These are phyloP conservation scores for Arachis stenosperma DNA, from an alignment of 306 rosid genomes.

Conservation along the genomic window DNA sequence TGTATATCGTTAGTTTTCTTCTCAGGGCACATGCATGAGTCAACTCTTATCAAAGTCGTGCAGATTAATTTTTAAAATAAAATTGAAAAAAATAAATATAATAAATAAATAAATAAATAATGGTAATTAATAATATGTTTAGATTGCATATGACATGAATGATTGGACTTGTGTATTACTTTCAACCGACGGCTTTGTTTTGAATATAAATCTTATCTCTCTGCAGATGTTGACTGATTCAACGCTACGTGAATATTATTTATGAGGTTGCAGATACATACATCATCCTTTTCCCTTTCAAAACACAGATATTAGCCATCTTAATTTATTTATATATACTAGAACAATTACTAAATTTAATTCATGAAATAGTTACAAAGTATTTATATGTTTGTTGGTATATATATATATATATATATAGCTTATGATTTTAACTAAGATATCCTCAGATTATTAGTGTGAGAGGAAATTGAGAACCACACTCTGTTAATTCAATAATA, in stretches of 20 bases:
- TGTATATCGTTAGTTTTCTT: conserved; percentile 16
- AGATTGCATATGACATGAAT: conserved; percentile 9
- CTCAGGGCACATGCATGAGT: conserved; percentile 45
- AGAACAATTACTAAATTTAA: too few species aligned
- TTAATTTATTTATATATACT: not conserved
- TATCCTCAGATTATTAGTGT: not conserved
- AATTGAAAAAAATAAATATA: too few species aligned
- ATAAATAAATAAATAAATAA: too few species aligned
- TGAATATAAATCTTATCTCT: conserved; percentile 21
- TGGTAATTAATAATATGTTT: conserved; percentile 5
- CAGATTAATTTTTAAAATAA: conserved; percentile 14
- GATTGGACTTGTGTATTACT: conserved; percentile 27
- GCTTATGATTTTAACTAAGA: too few species aligned
- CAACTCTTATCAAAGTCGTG: conserved; percentile 41
- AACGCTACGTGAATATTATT: not conserved
- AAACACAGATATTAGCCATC: not conserved
- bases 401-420: too few species aligned
- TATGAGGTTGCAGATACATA: conserved; percentile 11
- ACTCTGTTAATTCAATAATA: not conserved
- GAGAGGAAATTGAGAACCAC: conserved; percentile 7
- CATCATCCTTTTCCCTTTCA: not conserved
- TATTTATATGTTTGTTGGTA: too few species aligned
- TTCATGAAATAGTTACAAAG: too few species aligned
- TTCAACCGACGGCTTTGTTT: conserved; percentile 32
- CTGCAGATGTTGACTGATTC: conserved; percentile 34